phyloP scores from a whole-genome alignment of 768 basidiomycete genomes.

The Termitomyces bulborhizus region DNA sequence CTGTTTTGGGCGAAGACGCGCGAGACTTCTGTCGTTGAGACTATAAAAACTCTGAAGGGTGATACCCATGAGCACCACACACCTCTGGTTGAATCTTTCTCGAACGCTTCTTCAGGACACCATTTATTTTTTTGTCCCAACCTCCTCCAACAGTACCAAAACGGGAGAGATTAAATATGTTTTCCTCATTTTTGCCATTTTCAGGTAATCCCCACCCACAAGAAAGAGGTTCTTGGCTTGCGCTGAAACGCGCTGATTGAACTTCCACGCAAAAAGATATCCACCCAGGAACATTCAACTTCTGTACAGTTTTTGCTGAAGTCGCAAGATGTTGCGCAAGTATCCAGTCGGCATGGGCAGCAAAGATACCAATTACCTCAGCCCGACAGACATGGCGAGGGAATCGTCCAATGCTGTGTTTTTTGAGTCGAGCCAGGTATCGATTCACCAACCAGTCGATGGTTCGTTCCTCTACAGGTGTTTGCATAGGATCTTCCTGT shows the following conservation, averaged over 20 bases:
- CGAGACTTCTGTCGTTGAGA: background rate
- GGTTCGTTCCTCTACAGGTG: conserved; percentile 30
- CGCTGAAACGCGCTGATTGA: conserved; percentile 23
- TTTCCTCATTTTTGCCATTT: conserved; percentile 15
- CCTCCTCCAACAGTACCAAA: conserved; percentile 24
- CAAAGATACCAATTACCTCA: conserved; percentile 46
- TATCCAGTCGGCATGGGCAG: conserved; percentile 55
- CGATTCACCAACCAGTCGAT: conserved; percentile 43
- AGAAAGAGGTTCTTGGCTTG: conserved; percentile 15
- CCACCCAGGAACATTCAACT: conserved; percentile 45
- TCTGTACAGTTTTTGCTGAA: conserved; percentile 13
- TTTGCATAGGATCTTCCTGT: conserved; percentile 22
- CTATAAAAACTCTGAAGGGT: background rate
- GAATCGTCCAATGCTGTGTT: conserved; percentile 28
- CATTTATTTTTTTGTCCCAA: conserved; percentile 24
- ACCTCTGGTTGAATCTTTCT: conserved; percentile 5
- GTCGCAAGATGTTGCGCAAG: conserved; percentile 39
- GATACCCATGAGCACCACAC: background rate
- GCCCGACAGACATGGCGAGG: conserved; percentile 43
- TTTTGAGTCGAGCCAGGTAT: conserved; percentile 27
- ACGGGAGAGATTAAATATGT: conserved; percentile 18
- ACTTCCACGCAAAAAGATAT: conserved; percentile 32
- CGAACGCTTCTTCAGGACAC: conserved; percentile 4
- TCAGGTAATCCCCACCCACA: conserved; percentile 35
- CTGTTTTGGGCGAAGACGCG: background rate